Base-by-base conservation (phyloP, 768 basidiomycete genomes). In the Tephrocybe rancida region DNA sequence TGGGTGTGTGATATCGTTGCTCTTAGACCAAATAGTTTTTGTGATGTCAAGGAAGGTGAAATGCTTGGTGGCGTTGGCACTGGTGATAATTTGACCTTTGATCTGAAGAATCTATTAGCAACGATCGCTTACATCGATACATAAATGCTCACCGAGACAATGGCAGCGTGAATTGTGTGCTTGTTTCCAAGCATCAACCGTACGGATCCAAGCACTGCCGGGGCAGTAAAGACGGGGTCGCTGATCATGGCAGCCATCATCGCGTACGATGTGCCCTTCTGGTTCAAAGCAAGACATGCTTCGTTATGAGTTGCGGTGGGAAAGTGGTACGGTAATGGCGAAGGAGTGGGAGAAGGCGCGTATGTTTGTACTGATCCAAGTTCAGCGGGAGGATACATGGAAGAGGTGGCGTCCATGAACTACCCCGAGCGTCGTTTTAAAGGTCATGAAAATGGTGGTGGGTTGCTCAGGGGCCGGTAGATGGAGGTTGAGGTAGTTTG, bases 161-260 rank as follows among this genome's bases (percentile, higher is more conserved):
- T 66, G 11, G 87, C 75, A 10, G 72, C 71, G 54, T 79, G 76
- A 42, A 84, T 75, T 19, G 70, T 68, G 37, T 82, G 79, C 5
- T 74, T 68, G 32, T 70, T 70, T 4, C 67, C 68, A 16, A 73
- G 54, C 44, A 63, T 61, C 22, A 80, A 60, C 6, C 61, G 62
- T 11, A 78, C 70, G 34, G 65, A 63, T 9, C 78, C 77, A 34
- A 24, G 19, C 16, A 54, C 13, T 10, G 47, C 18, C 21, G 38
- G 39, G 11, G 73, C 67, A 18, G 77, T 65, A 19, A 69, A 64
- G 13, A 62, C 63, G 22, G 74, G 67, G 27, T 80, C 75, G 60
- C 78, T 37, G n/a, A 37, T 82, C 44, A 67, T 67, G 18, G 85
- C 62, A 8, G 68, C 67, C 41, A 87, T 65, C 25, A 71, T 67